Evolutionary conservation across 2,329 filamentous ascomycete species (phyloP), one percentile per base, ranked within the genome.

Genomic region (Fusarium chuoi): DNA sequence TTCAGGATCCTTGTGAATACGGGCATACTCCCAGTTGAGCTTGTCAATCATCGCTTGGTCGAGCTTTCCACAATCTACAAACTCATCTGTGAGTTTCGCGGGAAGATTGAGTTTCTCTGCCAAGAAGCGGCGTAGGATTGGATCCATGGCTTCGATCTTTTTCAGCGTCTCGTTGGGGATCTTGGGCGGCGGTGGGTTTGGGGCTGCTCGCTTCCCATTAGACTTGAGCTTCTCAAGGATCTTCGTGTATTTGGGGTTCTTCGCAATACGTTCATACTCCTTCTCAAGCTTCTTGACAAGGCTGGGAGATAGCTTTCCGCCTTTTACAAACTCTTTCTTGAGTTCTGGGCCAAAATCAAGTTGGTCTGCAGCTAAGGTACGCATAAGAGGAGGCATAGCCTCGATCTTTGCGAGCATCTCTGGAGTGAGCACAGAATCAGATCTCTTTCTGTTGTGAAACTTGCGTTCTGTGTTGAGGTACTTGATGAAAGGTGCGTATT

Each of bases 1-100:
- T 41, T 68, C 62, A 15, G 48, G 56, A 35, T 68, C 5, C 2
- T 41, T 28, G 13, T 55, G 13, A 18, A 62, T 17, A 15, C 58
- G 66, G 20, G 28, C 39, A n/a, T 46, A 68, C 26, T 66, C 55
- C 39, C 46, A 48, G 49, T 56, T 63, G 15, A 68, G 38, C 22
- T 49, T 63, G 11, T 68, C 22, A 26, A 63, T 30, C 42, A 68
- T 38, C 5, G 20, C 20, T 9, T 59, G 42, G 15, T 17, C 35
- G 12, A 68, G 38, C 48, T 45, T 54, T 14, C 46, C 38, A 24
- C 48, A 46, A 7, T 44, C 35, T n/a, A 15, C 38, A n/a, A 68
- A 38, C 33, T 68, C 48, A 4, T n/a, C 7, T n/a, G 24, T 22
- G 22, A 70, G 39, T 24, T 33, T 28, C 6, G 33, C 13, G 8